Base-by-base conservation (phyloP, 2,329 filamentous ascomycete genomes). In the Orbilia javanica region DNA sequence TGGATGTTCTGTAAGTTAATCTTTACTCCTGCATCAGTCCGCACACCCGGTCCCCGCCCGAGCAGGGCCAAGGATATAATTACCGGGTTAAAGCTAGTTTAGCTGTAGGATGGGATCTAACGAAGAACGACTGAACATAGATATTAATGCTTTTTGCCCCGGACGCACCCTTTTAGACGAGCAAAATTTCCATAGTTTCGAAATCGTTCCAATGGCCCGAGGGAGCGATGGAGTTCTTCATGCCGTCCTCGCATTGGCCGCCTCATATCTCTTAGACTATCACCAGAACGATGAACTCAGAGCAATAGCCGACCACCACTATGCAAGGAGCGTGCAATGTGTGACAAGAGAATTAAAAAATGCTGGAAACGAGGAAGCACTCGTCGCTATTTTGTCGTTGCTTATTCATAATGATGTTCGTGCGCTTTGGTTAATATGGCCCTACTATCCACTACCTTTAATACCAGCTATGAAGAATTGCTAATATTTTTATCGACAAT, bases 161-260 rank as follows among this genome's bases (percentile, higher is more conserved):
- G 55, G 55, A 18, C 55, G 55, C 6, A 62, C 55, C 15, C 39
- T 62, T 4, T 44, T 62, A 25, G 55, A 62, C 18, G 42, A 62
- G 15, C 31, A 62, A 31, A 62, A 62, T n/a, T 42, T 62, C 3
- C 55, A 62, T 18, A 8, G 8, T 4, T 34, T 62, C 2, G 55
- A 62, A 20, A 31, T 62, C 18, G 55, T 34, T 1, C 55, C 55
- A 3, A 62, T 62, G 55, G 55, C 55, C 10, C 18, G 15, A 3
- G n/a, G 3, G 5, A 62, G 31, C 11, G 5, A 22, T 1, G 55
- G 55, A 25, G 55, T 62, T 8, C 7, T 22, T 4, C 55, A 62
- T 8, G 55, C 55, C 39, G 55, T 62, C 7, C 55, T 62, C n/a
- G 42, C 55, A 42, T 7, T 62, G 1, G 34, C 55, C 18, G 22